Base-by-base conservation (phyloP, 257 asterid genomes). In the Petunia secreta region DNA sequence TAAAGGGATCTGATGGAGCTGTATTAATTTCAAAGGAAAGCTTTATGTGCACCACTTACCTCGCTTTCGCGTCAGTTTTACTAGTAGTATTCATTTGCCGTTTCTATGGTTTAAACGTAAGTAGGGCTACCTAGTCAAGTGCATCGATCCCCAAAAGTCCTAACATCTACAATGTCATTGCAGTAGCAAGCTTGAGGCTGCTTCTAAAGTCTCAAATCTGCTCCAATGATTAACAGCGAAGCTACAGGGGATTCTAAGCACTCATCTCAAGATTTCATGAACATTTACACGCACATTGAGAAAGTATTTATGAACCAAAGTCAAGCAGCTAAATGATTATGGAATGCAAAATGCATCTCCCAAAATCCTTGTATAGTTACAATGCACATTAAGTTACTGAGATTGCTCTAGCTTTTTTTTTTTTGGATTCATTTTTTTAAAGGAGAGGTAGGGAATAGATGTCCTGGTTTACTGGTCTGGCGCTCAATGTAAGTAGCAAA, bases 281-380 rank as follows among this genome's bases (percentile, higher is more conserved):
- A 14, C 58, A 55, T 55, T 55, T 2, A 2, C 4, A 8, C 16
- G 1, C 25, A 36, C 11, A 25, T 48, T 5, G 8, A 53, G 34
- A 67, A 67, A 53, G 46, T 54, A 41, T 66, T 66, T 16, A 37
- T 53, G 79, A 43, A 68, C 78, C 54, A 55, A 67, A 63, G 63
- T 48, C 40, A 3, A 41, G 54, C 78, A 75, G 41, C 13, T 13
- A 10, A 48, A 1, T 64, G 39, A 63, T 59, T 8, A 75, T 8
- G 54, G 63, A 41, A 16, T 10, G 37, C 25, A 39, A n/a, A 62
- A n/a, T 16, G 53, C 50, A 71, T 43, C 78, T 55, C 75, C 25
- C 84, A 36, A 75, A 62, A 66, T 59, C 71, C 34, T 15, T 10
- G 77, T 40, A 36, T 80, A 66, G 75, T 77, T 77, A 63, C 66